Base-by-base conservation (phyloP, 2,329 filamentous ascomycete genomes). In the Aspergillus sp. region DNA sequence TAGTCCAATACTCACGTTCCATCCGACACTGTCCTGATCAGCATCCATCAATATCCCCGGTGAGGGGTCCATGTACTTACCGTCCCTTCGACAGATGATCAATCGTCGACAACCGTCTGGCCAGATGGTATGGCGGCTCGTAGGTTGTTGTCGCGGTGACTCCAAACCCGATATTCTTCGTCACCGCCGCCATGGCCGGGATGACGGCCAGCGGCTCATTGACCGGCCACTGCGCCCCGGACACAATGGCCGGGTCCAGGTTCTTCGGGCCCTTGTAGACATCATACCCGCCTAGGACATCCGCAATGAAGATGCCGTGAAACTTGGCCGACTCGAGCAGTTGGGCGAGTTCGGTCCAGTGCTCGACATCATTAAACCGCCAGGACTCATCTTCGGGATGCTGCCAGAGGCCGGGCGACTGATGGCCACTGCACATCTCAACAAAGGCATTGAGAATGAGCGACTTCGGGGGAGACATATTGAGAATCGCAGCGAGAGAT, bases 181-280 rank as follows among this genome's bases (percentile, higher is more conserved):
- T 86, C 0, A 72, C 82, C 1, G 82, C 81, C 1, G 82, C 82
- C 81, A 86, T 83, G 2, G 82, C 81, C 2, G 81, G 73, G 0
- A 86, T 71, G 2, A 81, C 73, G 1, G 77, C 74, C 1, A 86
- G 58, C 0, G 82, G 82, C 59, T 86, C 82, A 49, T 83, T 85
- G n/a, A 85, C 79, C 0, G 83, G 83, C 75, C 80, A 86, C 62
- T 86, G 83, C 0, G 82, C 80, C 1, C 80, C 83, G 0, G 80
- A 78, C 1, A 73, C 61, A 42, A 84, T 75, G 0, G 81, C 79
- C 0, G 82, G 76, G 3, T 76, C 73, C 2, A 85, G 70, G 49
- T 78, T 82, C 3, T 70, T 64, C 0, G 78, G 78, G 0, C 80
- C 76, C 49, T 80, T 79, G 64, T 85, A 86, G 4, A 86, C 81